Percentiles rank a stretch among this genome's conserved stretches.
phyloP scores from a whole-genome alignment of 1,284 basidiomycete genomes.

The Malassezia brasiliensis region DNA sequence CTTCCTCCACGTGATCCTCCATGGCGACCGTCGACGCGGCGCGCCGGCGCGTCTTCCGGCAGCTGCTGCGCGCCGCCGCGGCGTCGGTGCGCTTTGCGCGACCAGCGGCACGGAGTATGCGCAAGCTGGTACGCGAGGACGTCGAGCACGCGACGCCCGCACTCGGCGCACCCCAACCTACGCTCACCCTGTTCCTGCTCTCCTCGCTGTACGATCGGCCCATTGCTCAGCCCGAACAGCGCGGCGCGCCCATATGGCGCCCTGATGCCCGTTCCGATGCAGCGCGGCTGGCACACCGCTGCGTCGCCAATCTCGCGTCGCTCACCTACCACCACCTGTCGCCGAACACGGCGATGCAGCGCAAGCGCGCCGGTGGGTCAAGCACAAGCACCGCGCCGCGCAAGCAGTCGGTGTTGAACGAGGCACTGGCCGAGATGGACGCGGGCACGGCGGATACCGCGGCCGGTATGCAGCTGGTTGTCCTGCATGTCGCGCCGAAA shows the following conservation, averaged over 20 bases:
- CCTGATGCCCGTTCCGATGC: background rate
- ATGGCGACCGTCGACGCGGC: background rate
- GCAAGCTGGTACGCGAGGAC: constrained; percentile 15
- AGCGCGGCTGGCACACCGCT: constrained; percentile 19
- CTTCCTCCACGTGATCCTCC: background rate
- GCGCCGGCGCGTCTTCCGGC: constrained; percentile 10
- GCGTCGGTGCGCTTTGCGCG: constrained; percentile 8
- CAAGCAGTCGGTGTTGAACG: background rate
- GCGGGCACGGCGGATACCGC: background rate
- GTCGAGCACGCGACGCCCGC: background rate
- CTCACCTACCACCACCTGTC: constrained; percentile 42
- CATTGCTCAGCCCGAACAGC: background rate
- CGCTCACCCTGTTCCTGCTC: constrained; percentile 10
- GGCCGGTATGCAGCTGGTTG: background rate
- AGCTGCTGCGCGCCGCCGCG: constrained; percentile 11
- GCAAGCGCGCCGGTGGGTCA: constrained; percentile 12
- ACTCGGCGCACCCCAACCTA: constrained; percentile 1
- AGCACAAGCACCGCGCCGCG: background rate
- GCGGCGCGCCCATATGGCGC: background rate
- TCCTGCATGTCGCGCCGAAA: constrained; percentile 9
- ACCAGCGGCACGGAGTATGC: constrained; percentile 3
- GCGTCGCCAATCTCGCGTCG: constrained; percentile 27
- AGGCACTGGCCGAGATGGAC: background rate
- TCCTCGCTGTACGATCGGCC: constrained; percentile 4
- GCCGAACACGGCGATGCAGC: constrained; percentile 37